phyloP scores from a whole-genome alignment of 108 stramenopile species.

The Chaetoceros muelleri region DNA sequence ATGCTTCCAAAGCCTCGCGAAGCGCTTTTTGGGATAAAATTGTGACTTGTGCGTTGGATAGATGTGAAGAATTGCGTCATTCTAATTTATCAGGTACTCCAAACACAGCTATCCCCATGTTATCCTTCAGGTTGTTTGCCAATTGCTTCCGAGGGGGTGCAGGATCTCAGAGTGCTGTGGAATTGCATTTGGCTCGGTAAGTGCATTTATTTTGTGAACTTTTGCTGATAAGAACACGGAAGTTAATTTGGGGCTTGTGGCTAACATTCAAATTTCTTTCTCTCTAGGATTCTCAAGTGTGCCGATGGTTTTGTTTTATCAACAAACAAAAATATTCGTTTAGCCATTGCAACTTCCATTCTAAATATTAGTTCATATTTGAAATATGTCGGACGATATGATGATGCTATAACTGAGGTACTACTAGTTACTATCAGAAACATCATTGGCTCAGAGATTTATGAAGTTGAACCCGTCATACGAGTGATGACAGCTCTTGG shows the following conservation, averaged over 20 bases:
- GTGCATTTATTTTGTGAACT: too few relatives aligned
- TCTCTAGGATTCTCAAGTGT: slow-evolving; percentile 33
- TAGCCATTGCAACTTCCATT: slow-evolving; percentile 63
- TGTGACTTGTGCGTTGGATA: slow-evolving; percentile 15
- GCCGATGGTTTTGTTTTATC: slow-evolving; percentile 33
- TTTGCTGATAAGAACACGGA: too few relatives aligned
- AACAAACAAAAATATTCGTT: slow-evolving; percentile 68
- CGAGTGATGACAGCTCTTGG: slow-evolving; percentile 1
- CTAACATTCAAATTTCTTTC: neutral
- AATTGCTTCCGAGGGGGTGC: slow-evolving; percentile 68
- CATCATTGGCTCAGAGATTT: slow-evolving; percentile 1
- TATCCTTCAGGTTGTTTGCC: slow-evolving; percentile 60
- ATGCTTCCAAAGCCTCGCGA: slow-evolving; percentile 33
- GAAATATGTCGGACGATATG: slow-evolving; percentile 5
- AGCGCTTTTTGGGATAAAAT: slow-evolving; percentile 40
- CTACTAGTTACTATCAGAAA: neutral
- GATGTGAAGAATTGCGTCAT: slow-evolving; percentile 17
- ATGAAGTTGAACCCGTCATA: neutral
- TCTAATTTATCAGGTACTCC: slow-evolving; percentile 13
- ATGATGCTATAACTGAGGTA: neutral
- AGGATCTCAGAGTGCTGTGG: slow-evolving; percentile 51
- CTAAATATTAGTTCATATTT: slow-evolving; percentile 62
- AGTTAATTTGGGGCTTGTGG: too few relatives aligned
- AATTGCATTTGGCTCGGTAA: slow-evolving; percentile 3
- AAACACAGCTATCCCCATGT: slow-evolving; percentile 76